Conservation (phyloP, 2,329 filamentous ascomycete genomes). For the Diaporthe caulivora region DNA sequence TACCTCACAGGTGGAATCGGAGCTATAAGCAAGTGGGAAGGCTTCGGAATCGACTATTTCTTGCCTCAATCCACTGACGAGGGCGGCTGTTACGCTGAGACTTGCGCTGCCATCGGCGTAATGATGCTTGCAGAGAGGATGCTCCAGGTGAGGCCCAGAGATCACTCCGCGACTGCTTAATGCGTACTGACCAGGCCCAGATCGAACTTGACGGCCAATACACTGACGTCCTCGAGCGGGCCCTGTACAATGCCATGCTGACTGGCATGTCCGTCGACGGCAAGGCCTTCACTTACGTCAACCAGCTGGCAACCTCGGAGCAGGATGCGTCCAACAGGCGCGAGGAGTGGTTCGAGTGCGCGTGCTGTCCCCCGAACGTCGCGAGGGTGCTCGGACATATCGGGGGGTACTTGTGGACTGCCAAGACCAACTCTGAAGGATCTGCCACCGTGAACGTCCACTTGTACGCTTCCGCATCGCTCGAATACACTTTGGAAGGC, state of each 20-base stretch:
- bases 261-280: constrained; percentile 69
- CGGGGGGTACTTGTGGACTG: constrained; percentile 68
- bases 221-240: constrained; percentile 70
- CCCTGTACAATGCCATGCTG: constrained; percentile 71
- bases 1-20: constrained; percentile 73
- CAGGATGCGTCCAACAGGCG: constrained; percentile 60
- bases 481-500: constrained; percentile 53
- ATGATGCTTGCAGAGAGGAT: constrained; percentile 71
- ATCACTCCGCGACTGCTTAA: not conserved
- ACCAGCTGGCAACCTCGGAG: constrained; percentile 69
- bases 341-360: constrained; percentile 69
- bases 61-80: constrained; percentile 70
- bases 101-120: constrained; percentile 69
- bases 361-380: constrained; percentile 72
- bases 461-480: constrained; percentile 62
- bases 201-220: constrained; percentile 63
- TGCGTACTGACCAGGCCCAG: not conserved
- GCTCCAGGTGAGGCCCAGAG: constrained; percentile 54
- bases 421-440: constrained; percentile 42
- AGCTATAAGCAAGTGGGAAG: constrained; percentile 68
- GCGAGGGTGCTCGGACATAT: constrained; percentile 66
- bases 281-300: constrained; percentile 70
- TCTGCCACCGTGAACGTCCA: constrained; percentile 60
- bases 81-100: constrained; percentile 72
- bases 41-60: constrained; percentile 70